These are phyloP conservation scores for Ceratocystis colombiana DNA, from an alignment of 2,329 filamentous ascomycete genomes.

Conservation along the genomic window DNA sequence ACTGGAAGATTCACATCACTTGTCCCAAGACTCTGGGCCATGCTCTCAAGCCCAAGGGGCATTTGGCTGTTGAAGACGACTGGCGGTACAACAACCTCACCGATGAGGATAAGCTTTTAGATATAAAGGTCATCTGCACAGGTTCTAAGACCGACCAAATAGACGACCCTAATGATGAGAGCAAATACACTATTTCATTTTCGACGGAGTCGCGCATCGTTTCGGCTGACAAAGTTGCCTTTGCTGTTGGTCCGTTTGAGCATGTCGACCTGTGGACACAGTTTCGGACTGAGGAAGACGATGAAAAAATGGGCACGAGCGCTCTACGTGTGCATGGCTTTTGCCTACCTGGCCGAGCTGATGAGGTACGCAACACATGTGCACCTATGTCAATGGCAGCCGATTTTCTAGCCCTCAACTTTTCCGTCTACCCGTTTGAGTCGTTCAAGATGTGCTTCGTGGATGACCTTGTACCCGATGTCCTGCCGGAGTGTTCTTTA, in stretches of 20 bases:
- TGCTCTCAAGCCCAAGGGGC: conserved; percentile 40
- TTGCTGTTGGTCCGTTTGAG: conserved; percentile 90
- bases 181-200: conserved; percentile 82
- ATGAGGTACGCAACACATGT: conserved; percentile 79
- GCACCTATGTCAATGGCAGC: conserved; percentile 74
- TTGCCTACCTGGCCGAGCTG: conserved; percentile 70
- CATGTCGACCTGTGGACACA: conserved; percentile 76
- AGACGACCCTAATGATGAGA: conserved; percentile 62
- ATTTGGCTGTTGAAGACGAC: conserved; percentile 32
- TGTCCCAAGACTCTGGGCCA: conserved; percentile 81
- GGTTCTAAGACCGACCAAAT: conserved; percentile 80
- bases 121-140: conserved; percentile 84
- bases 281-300: conserved; percentile 80
- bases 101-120: conserved; percentile 76
- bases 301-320: conserved; percentile 79
- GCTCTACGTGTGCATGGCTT: conserved; percentile 85
- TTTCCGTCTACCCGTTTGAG: conserved; percentile 81
- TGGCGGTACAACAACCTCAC: conserved; percentile 34
- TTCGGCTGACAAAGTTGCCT: conserved; percentile 80
- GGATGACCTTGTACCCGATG: conserved; percentile 72
- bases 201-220: conserved; percentile 58
- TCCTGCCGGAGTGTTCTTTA: conserved; percentile 67
- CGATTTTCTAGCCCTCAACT: conserved; percentile 83
- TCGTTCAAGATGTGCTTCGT: conserved; percentile 92
- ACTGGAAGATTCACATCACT: conserved; percentile 81